Evolutionary conservation across 768 basidiomycete genomes (phyloP).

Genomic region (Dioszegia aurantiaca): DNA sequence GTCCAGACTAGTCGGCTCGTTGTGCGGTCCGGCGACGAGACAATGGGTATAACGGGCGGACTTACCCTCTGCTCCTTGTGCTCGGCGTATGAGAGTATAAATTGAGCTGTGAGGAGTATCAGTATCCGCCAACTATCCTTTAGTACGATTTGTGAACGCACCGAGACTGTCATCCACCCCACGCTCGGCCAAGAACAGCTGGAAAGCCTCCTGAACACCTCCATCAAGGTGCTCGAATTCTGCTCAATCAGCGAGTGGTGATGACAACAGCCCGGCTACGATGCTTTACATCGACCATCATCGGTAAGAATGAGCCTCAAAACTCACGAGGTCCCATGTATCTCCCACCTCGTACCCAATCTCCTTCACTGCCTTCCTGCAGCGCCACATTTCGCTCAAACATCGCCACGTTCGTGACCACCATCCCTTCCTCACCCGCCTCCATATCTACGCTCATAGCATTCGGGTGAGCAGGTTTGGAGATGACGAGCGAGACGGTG

Average conservation of each 20-base stretch:
- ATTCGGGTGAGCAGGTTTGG: slow-evolving; percentile 63
- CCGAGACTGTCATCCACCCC: slow-evolving; percentile 73
- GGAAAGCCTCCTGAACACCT: slow-evolving; percentile 83
- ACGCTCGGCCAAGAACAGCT: slow-evolving; percentile 82
- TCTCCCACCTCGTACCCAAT: slow-evolving; percentile 86
- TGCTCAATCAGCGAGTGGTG: slow-evolving; percentile 1
- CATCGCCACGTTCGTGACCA: slow-evolving; percentile 78
- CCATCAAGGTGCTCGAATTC: slow-evolving; percentile 89
- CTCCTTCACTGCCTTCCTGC: slow-evolving; percentile 78
- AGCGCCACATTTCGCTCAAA: slow-evolving; percentile 77
- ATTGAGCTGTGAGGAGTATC: slow-evolving; percentile 59
- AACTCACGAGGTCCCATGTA: slow-evolving; percentile 85
- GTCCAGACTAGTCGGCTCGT: neutral
- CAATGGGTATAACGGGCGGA: neutral
- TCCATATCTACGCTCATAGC: slow-evolving; percentile 60
- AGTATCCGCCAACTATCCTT: slow-evolving; percentile 3
- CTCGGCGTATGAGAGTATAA: slow-evolving; percentile 84
- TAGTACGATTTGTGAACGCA: slow-evolving; percentile 22
- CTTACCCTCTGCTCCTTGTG: slow-evolving; percentile 87
- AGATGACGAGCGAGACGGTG: slow-evolving; percentile 75
- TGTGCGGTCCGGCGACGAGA: slow-evolving; percentile 6
- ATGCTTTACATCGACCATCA: too few relatives aligned
- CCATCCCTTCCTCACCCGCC: slow-evolving; percentile 48
- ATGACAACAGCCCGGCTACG: too few relatives aligned
- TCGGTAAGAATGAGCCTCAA: neutral